Base-by-base conservation (phyloP, 169 alveolate genomes). In the Cryptosporidium xiaoi region DNA sequence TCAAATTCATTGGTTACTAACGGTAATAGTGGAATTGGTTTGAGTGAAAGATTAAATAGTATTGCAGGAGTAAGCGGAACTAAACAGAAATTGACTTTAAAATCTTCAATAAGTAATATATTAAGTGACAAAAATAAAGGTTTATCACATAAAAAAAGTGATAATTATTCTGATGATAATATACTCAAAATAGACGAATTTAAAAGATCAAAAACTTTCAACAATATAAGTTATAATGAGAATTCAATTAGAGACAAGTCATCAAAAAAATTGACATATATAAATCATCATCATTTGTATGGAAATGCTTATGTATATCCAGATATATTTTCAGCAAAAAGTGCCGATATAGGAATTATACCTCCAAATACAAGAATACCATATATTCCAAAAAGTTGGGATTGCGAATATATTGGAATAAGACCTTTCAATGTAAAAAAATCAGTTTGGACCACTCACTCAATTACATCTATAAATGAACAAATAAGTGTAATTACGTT, bases 331-430 rank as follows among this genome's bases (percentile, higher is more conserved):
- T 56, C 87, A n/a, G 87, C 87, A 77, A 77, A 77, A 24, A 77
- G 87, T 60, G 87, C 87, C 7, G 87, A 77, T 33, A 77, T 77
- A 24, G 64, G 87, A 18, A 71, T 77, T 20, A 77, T 77, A 44
- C 87, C 87, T 10, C 87, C 87, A 33, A 34, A 77, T 20, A 77
- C 87, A 18, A 56, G 64, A 31, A 77, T 77, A n/a, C 87, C 87
- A 36, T 77, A 77, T 40, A 77, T 77, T 15, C 87, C 87, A 18
- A 77, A 77, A 36, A 62, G 34, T 31, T 77, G 87, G 87, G 87
- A 77, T 16, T 77, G 87, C 27, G 87, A 77, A 31, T 60, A 44
- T 77, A 34, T 77, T 60, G 87, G 87, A n/a, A 77, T 77, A 34
- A 40, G 69, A 29, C 87, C 87, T 13, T 62, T 77, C 18, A 77